A percentile compares a stretch with the other conserved stretches of the same genome.
Conservation (phyloP, 2,329 filamentous ascomycete species). For the Intubia oerlemansii region DNA sequence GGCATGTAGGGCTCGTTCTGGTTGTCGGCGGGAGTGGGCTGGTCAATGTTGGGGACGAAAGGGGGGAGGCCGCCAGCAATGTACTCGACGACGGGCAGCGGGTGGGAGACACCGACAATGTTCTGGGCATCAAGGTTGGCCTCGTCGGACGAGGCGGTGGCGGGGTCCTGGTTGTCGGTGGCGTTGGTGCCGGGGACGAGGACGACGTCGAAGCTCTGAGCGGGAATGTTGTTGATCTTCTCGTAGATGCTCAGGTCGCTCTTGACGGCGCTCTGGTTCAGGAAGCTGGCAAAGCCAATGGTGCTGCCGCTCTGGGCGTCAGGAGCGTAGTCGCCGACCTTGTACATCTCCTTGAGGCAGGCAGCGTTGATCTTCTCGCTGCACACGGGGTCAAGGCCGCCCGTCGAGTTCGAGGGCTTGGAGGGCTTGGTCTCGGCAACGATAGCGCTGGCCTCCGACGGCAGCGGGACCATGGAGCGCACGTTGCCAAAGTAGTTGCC, state of each 20-base stretch:
- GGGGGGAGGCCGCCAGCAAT: slow-evolving; percentile 11
- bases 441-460: neutral
- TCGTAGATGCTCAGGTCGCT: slow-evolving; percentile 28
- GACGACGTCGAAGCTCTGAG: slow-evolving; percentile 30
- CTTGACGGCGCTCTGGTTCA: slow-evolving; percentile 25
- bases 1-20: slow-evolving; percentile 46
- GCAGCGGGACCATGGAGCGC: slow-evolving; percentile 3
- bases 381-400: slow-evolving; percentile 8
- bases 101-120: slow-evolving; percentile 28
- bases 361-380: slow-evolving; percentile 19
- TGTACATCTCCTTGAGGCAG: slow-evolving; percentile 28
- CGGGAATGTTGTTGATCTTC: slow-evolving; percentile 26
- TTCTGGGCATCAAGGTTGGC: slow-evolving; percentile 45
- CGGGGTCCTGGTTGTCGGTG: slow-evolving; percentile 22
- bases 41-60: slow-evolving; percentile 12
- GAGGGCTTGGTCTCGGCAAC: slow-evolving; percentile 5
- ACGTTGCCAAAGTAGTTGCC: slow-evolving; percentile 34
- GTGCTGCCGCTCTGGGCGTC: slow-evolving; percentile 15
- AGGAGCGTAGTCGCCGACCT: slow-evolving; percentile 18
- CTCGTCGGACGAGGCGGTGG: slow-evolving; percentile 18
- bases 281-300: slow-evolving; percentile 19
- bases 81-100: slow-evolving; percentile 14
- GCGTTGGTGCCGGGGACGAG: slow-evolving; percentile 36
- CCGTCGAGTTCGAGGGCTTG: slow-evolving; percentile 14
- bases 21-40: slow-evolving; percentile 16